Conservation (phyloP, 2,329 filamentous ascomycete genomes). For the Xylariales sp. region DNA sequence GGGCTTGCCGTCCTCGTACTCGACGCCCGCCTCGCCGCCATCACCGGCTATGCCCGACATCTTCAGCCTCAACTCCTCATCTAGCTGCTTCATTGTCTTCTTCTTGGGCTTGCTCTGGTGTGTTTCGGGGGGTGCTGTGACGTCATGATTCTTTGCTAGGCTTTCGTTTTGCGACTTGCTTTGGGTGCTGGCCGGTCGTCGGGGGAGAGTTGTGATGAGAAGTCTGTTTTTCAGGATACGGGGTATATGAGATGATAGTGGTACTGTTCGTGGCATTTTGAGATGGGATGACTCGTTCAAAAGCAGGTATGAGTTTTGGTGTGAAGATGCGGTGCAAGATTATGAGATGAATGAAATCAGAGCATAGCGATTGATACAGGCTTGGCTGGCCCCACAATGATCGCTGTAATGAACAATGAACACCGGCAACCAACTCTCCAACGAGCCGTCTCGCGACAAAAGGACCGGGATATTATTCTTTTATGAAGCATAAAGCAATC, state of each 20-base stretch:
- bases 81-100: conserved; percentile 72
- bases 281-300: background rate
- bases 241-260: background rate
- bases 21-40: conserved; percentile 76
- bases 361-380: too few relatives aligned
- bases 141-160: conserved; percentile 13
- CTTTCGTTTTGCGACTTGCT: background rate
- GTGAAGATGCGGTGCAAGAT: too few relatives aligned
- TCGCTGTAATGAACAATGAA: too few relatives aligned
- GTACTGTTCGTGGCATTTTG: conserved; percentile 6
- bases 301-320: too few relatives aligned
- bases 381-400: too few relatives aligned
- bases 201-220: background rate
- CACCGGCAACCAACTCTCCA: too few relatives aligned
- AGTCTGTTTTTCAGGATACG: background rate
- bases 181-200: conserved; percentile 16
- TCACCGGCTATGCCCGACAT: conserved; percentile 76
- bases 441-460: too few relatives aligned
- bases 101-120: conserved; percentile 20
- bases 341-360: too few relatives aligned
- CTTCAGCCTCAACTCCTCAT: conserved; percentile 73
- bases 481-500: too few relatives aligned
- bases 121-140: conserved; percentile 5
- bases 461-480: too few relatives aligned
- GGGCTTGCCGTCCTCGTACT: conserved; percentile 79